A percentile compares a stretch with the other conserved stretches of the same genome.
These are phyloP conservation scores for Gelatoporia subvermispora DNA, from an alignment of 768 basidiomycete species.

Conservation along the genomic window DNA sequence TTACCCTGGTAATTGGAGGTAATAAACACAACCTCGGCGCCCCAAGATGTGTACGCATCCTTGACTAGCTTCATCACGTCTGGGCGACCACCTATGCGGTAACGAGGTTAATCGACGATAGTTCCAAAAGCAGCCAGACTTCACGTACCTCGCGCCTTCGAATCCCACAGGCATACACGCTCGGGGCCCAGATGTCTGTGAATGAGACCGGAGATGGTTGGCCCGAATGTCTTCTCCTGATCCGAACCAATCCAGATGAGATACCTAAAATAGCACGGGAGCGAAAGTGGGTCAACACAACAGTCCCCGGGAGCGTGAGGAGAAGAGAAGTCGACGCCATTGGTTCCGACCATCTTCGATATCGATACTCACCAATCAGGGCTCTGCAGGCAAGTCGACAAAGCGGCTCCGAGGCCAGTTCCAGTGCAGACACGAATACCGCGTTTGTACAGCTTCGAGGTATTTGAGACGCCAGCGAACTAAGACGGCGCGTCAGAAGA, in stretches of 20 bases:
- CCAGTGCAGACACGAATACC: constrained; percentile 42
- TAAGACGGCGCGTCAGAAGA: constrained; percentile 12
- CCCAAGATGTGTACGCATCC: constrained; percentile 31
- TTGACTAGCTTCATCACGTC: constrained; percentile 34
- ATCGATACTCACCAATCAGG: constrained; percentile 29
- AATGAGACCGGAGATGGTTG: constrained; percentile 37
- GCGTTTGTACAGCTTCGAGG: constrained; percentile 38
- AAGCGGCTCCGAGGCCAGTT: constrained; percentile 39
- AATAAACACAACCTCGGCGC: constrained; percentile 38
- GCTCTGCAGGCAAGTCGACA: constrained; percentile 35
- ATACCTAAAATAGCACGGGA: constrained; percentile 22
- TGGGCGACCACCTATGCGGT: constrained; percentile 29
- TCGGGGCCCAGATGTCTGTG: constrained; percentile 33
- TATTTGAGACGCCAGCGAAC: constrained; percentile 42
- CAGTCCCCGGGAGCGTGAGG: not conserved
- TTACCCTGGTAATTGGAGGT: constrained; percentile 38
- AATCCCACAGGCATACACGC: constrained; percentile 37
- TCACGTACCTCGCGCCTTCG: constrained; percentile 29
- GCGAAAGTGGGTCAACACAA: not conserved
- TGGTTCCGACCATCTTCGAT: not conserved
- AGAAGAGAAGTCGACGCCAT: not conserved
- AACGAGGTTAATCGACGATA: not conserved
- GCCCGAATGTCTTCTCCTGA: constrained; percentile 41
- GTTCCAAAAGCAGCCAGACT: not conserved
- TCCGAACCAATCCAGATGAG: constrained; percentile 42